These are phyloP conservation scores for Venturia oleaginea DNA, from an alignment of 2,329 filamentous ascomycete species.

Conservation along the genomic window DNA sequence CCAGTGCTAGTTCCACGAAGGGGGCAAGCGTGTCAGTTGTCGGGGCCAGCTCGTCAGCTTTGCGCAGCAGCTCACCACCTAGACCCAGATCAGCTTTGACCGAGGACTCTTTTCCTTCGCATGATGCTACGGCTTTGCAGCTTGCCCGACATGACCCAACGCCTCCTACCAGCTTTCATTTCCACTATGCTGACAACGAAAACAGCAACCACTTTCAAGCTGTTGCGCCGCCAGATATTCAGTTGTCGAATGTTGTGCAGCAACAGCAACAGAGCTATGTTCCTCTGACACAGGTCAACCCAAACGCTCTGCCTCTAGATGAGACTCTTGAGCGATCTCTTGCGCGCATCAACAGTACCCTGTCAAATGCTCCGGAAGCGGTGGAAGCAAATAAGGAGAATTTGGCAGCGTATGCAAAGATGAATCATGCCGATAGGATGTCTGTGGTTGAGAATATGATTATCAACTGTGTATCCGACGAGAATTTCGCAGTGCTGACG, in stretches of 20 bases:
- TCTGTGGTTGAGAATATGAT: conserved; percentile 41
- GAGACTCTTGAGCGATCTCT: background rate
- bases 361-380: background rate
- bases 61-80: background rate
- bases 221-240: background rate
- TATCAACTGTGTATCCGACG: conserved; percentile 39
- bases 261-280: background rate
- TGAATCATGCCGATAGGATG: conserved; percentile 32
- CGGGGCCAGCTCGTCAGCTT: background rate
- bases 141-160: background rate
- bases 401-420: conserved; percentile 28
- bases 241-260: background rate
- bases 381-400: conserved; percentile 12
- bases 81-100: background rate
- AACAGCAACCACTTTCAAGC: background rate
- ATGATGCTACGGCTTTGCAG: background rate
- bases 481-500: conserved; percentile 42
- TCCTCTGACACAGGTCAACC: background rate
- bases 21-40: background rate
- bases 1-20: background rate
- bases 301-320: background rate
- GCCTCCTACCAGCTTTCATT: background rate
- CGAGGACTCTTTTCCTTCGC: background rate
- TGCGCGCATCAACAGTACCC: background rate
- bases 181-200: background rate